Conservation (phyloP, 352 stramenopile genomes). For the Pythium sp. region DNA sequence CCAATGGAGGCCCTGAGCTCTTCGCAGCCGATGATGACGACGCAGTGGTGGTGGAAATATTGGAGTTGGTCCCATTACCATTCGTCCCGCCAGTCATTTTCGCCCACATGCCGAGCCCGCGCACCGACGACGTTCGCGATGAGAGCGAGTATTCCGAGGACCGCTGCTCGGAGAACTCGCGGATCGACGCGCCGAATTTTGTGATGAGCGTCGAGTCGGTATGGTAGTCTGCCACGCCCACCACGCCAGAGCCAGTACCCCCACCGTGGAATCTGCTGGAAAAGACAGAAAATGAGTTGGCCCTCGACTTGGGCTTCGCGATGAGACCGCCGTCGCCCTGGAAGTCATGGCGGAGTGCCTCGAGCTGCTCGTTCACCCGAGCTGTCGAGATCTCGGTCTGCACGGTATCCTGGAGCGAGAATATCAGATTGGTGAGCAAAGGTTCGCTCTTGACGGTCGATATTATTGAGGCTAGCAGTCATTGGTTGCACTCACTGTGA, state of each 20-base stretch:
- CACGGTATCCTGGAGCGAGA: slow-evolving; percentile 9
- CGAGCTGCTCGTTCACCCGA: slow-evolving; percentile 18
- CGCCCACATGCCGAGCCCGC: slow-evolving; percentile 16
- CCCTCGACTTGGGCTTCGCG: slow-evolving; percentile 4
- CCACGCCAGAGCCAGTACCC: neutral
- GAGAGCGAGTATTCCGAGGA: slow-evolving; percentile 13
- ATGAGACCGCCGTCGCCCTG: neutral
- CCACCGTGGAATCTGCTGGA: neutral
- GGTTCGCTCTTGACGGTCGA: neutral
- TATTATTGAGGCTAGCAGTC: too few species aligned
- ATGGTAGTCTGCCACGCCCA: neutral
- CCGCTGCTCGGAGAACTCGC: slow-evolving; percentile 11
- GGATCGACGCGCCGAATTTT: slow-evolving; percentile 10
- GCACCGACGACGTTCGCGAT: slow-evolving; percentile 11
- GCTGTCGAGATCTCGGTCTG: slow-evolving; percentile 15
- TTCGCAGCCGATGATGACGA: neutral
- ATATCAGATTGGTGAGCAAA: neutral
- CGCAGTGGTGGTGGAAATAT: neutral
- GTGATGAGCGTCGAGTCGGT: slow-evolving; percentile 14
- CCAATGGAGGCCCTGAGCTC: neutral
- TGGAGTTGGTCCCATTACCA: slow-evolving; percentile 2
- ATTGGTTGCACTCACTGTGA: slow-evolving; percentile 24
- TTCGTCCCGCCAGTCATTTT: neutral
- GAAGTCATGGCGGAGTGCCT: slow-evolving; percentile 8
- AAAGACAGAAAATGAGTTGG: neutral